These are phyloP conservation scores for Peronospora belbahrii DNA, from an alignment of 352 stramenopile species.

Conservation along the genomic window DNA sequence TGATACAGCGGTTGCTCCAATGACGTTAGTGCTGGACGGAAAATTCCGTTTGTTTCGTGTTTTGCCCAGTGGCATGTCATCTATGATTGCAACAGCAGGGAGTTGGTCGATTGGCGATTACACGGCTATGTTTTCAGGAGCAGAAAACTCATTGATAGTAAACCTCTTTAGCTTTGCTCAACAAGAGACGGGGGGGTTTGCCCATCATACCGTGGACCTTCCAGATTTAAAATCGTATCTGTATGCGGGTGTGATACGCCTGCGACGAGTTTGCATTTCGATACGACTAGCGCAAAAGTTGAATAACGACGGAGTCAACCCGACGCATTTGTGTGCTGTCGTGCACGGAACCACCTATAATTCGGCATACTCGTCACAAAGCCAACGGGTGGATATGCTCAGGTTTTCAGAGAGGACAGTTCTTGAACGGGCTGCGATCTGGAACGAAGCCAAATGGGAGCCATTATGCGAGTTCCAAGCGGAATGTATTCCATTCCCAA, in stretches of 20 bases:
- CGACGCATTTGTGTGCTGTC: neutral
- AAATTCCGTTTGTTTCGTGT: conserved; percentile 21
- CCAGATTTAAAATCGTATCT: neutral
- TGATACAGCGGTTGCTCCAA: neutral
- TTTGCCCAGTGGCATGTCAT: conserved; percentile 18
- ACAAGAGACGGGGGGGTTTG: neutral
- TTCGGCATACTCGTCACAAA: conserved; percentile 1
- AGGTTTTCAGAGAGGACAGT: neutral
- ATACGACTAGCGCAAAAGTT: conserved; percentile 2
- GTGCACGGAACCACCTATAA: conserved; percentile 5
- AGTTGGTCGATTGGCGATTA: conserved; percentile 15
- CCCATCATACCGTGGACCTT: neutral
- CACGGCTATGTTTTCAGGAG: neutral
- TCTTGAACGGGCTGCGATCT: conserved; percentile 1
- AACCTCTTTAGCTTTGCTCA: conserved; percentile 7
- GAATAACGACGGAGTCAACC: neutral
- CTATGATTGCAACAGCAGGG: conserved; percentile 8
- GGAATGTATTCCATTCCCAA: neutral
- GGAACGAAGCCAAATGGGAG: conserved; percentile 3
- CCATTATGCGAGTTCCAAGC: conserved; percentile 3
- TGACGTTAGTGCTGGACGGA: conserved; percentile 24
- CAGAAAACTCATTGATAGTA: neutral
- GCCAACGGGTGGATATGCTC: neutral
- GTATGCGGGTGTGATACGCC: neutral
- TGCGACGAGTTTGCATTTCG: conserved; percentile 1